Percentiles rank a stretch among this genome's conserved stretches.
These are phyloP conservation scores for Ophiostoma sp. DNA, from an alignment of 2,329 filamentous ascomycete genomes.

Conservation along the genomic window DNA sequence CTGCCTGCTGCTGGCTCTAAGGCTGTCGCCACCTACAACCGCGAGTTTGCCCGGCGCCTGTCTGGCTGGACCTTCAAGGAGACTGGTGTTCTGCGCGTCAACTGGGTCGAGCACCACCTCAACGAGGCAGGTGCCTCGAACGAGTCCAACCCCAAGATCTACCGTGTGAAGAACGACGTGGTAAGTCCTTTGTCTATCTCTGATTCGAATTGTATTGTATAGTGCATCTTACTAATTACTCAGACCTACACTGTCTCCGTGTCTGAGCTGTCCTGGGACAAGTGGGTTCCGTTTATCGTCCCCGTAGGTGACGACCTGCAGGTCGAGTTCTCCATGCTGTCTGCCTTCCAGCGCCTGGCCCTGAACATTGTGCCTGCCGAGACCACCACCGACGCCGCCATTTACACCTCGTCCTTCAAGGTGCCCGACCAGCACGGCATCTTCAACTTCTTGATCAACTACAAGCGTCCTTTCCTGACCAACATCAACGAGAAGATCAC, in stretches of 20 bases:
- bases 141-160: conserved; percentile 76
- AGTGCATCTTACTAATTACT: conserved; percentile 13
- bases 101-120: conserved; percentile 72
- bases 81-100: conserved; percentile 79
- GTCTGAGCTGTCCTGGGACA: conserved; percentile 74
- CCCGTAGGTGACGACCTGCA: conserved; percentile 70
- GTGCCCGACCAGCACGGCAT: conserved; percentile 97
- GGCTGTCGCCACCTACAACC: conserved; percentile 65
- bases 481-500: conserved; percentile 90
- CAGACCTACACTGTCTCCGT: conserved; percentile 83
- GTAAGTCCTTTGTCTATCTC: conserved; percentile 51
- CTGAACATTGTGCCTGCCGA: conserved; percentile 50
- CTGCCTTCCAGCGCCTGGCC: conserved; percentile 85
- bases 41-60: conserved; percentile 76
- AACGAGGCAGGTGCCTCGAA: conserved; percentile 50
- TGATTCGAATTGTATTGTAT: background rate
- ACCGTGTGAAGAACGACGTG: conserved; percentile 94
- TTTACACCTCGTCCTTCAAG: conserved; percentile 70
- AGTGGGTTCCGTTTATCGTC: conserved; percentile 68
- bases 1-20: conserved; percentile 45
- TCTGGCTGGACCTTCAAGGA: conserved; percentile 98
- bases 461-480: conserved; percentile 89
- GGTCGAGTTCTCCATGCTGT: conserved; percentile 98
- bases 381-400: conserved; percentile 60
- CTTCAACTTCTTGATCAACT: conserved; percentile 97